Base-by-base conservation (phyloP, 305 asterid species). In the Fraxinus angustifolia region DNA sequence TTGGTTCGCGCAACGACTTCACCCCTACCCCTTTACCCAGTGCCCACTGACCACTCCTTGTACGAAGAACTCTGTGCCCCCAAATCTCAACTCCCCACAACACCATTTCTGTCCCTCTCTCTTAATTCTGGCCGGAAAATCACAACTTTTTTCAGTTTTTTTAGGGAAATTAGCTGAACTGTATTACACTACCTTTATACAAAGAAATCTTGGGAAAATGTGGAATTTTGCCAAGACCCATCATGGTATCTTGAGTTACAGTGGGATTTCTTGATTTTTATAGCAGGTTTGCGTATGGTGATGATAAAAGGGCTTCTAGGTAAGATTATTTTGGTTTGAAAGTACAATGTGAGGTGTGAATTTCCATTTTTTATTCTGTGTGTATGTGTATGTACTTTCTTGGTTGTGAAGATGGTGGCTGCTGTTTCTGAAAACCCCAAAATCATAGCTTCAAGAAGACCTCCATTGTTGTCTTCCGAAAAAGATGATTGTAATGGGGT, bases 401-500 rank as follows among this genome's bases (percentile, higher is more conserved):
- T 85, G 86, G 70, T 78, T 80, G 83, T 60, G 88, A 89, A 81
- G 87, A 88, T 88, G 94, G 90, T 88, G 84, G 92, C 90, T 82
- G 91, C 91, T 83, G 86, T 88, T 87, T 87, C 94, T 77, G 90
- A 86, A 87, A 86, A 73, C 88, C 80, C 73, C 77, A 82, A 77
- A 68, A 45, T 71, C 45, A 62, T 80, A 67, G 17, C 75, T 38
- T 62, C 85, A 50, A 87, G 87, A 78, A 85, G 93, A 53, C 87
- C 94, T 16, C 97, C 94, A 74, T 83, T 91, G 83, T 82, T 91
- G 79, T 90, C 92, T 19, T 90, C 94, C 50, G 93, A 87, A 86
- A 92, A 86, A 80, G 92, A 86, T 65, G 88, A 91, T 80, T 78
- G 74, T 78, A 88, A 85, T 84, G 88, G 80, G 38, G 36, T 42